Evolutionary conservation across 352 stramenopile genomes (phyloP), one percentile per base, ranked within the genome.

Genomic region (Phytophthora foliorum): DNA sequence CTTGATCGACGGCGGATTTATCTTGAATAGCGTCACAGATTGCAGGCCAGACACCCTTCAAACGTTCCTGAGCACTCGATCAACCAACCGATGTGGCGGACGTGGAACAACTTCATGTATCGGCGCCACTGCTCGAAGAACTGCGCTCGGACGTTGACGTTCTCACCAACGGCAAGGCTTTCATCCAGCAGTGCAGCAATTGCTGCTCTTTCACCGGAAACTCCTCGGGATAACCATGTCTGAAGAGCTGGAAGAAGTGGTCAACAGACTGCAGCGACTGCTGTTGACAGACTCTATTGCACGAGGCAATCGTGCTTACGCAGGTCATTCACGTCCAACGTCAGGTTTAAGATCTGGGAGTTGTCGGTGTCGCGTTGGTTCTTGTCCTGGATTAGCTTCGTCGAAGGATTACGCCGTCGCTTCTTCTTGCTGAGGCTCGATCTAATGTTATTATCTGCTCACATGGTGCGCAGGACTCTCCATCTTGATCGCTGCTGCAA

Each of bases 61-160:
- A 72, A 68, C 31, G 60, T 25, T 14, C 67, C 62, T 34, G n/a
- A 17, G 22, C 68, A 72, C 51, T n/a, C n/a, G n/a, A n/a, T n/a
- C n/a, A n/a, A n/a, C n/a, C n/a, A n/a, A n/a, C n/a, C n/a, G n/a
- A n/a, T n/a, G n/a, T n/a, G n/a, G n/a, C n/a, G n/a, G n/a, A n/a
- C n/a, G n/a, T n/a, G n/a, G n/a, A n/a, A n/a, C n/a, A 81, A 25
- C 29, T 62, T 44, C 41, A 74, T 82, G 63, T 83, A 83, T n/a
- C 67, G 63, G 1, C 51, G 55, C 78, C 78, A 77, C 46, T 86
- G 74, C 34, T 81, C 67, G 16, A 81, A 64, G 39, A 86, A 74
- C 14, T 72, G 36, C 1, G 48, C 44, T n/a, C 59, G 17, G 14
- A 67, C 76, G 16, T 17, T 55, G 19, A 61, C 45, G 31, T 32